Conservation (phyloP, 2,329 filamentous ascomycete genomes). For the Sclerotinia spermophila region DNA sequence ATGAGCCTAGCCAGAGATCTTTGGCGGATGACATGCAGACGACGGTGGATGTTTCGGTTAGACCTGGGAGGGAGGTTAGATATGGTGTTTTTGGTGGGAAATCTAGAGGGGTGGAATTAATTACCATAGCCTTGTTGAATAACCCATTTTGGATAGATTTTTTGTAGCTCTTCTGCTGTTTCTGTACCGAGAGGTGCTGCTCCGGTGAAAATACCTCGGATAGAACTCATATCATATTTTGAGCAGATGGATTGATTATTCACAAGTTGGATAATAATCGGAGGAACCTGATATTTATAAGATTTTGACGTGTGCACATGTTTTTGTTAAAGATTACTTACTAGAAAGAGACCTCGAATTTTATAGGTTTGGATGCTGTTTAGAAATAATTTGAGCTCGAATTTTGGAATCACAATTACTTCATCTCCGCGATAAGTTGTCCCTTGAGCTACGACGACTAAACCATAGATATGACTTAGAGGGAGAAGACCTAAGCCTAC, state of each 20-base stretch:
- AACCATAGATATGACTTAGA: conserved; percentile 79
- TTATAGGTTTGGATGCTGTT: conserved; percentile 63
- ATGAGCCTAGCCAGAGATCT: conserved; percentile 69
- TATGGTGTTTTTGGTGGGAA: background rate
- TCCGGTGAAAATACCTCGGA: conserved; percentile 65
- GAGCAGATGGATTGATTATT: conserved; percentile 58
- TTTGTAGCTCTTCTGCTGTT: conserved; percentile 60
- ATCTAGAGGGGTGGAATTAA: conserved; percentile 12
- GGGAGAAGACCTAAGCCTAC: conserved; percentile 68
- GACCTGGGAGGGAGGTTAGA: conserved; percentile 42
- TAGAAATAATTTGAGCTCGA: conserved; percentile 66
- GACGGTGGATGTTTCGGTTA: conserved; percentile 75
- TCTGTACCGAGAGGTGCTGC: conserved; percentile 76
- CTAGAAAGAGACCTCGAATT: conserved; percentile 64
- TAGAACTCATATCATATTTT: conserved; percentile 69
- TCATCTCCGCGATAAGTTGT: conserved; percentile 69
- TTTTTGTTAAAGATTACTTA: conserved; percentile 38
- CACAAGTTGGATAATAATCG: conserved; percentile 74
- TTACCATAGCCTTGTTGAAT: conserved; percentile 70
- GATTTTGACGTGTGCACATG: background rate
- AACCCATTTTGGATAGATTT: conserved; percentile 58
- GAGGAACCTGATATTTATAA: conserved; percentile 57
- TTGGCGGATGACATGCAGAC: conserved; percentile 55
- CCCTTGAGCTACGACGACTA: conserved; percentile 66
- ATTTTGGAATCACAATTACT: conserved; percentile 69